Evolutionary conservation across 805 yeast species (phyloP), one percentile per base, ranked within the genome.

Genomic region (Torulaspora delbrueckii): DNA sequence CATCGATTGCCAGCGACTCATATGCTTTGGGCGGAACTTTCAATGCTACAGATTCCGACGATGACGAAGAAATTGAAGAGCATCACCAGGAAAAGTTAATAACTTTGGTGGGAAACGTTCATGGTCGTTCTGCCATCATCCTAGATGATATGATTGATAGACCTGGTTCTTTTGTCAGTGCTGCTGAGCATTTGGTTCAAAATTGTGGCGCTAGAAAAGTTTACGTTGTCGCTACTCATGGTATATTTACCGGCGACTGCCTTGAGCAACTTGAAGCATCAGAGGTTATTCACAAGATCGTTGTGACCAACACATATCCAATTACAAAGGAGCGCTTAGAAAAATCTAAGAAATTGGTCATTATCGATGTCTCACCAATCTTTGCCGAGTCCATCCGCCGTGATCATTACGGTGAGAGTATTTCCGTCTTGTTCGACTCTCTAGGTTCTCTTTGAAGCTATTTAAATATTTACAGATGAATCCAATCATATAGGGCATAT

Each of bases 331-430:
- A 79, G 48, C 74, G 77, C 55, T 68, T 77, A 26, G 74, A 72
- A 43, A 74, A 72, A 40, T 75, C 82, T 52, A 71, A 78, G 48
- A 93, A 93, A 67, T 74, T 93, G 57, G 81, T 81, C 12, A 84
- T 88, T 40, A 89, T 93, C 58, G 99, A 93, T 62, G 95, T 93
- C 40, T 85, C 96, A 50, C 85, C 96, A 14, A 89, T 93, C 43
- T 86, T 93, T 62, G 98, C 98, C 28, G 99, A 93, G 73, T 93
- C 98, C 69, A 91, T 93, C 51, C 83, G 99, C 72, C 85, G 99
- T 73, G 96, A 93, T 65, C 99, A 93, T 67, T 90, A 91, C 59
- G 99, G 99, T 66, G 98, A 91, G 72, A 84, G 95, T 58, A 90
- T 91, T 51, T 86, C 96, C 33, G 96, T 90, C 16, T 72, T 90